Conservation (phyloP, 2,329 filamentous ascomycete species). For the Apiospora kogelbergensis region DNA sequence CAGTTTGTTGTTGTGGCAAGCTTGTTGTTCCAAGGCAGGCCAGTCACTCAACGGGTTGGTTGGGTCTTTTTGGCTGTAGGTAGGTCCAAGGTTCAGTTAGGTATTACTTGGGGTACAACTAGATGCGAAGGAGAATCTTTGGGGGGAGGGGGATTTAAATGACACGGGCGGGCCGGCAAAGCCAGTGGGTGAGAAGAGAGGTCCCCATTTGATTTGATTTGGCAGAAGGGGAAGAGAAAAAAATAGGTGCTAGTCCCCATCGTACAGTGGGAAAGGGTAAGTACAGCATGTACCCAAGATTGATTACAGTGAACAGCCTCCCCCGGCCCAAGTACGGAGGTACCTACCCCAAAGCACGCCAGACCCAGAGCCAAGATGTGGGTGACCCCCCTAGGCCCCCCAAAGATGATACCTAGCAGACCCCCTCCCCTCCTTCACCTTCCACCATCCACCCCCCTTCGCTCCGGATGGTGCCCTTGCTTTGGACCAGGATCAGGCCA, state of each 20-base stretch:
- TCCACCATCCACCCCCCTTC: conserved; percentile 9
- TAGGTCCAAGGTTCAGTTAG: conserved; percentile 1
- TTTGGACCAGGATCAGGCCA: conserved; percentile 12
- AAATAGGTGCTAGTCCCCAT: conserved; percentile 9
- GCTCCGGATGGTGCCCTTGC: conserved; percentile 16
- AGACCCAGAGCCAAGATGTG: conserved; percentile 13
- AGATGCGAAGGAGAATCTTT: conserved; percentile 30
- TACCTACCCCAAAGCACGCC: conserved; percentile 13
- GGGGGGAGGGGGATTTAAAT: conserved; percentile 35
- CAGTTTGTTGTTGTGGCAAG: background rate
- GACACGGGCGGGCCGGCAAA: conserved; percentile 30
- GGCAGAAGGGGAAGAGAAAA: conserved; percentile 16
- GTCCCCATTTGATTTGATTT: conserved; percentile 3
- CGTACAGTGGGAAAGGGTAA: background rate
- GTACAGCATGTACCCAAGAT: conserved; percentile 9
- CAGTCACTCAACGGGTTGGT: conserved; percentile 2
- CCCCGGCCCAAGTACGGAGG: conserved; percentile 10
- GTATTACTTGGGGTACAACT: conserved; percentile 25
- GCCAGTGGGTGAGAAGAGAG: conserved; percentile 4
- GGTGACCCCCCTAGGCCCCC: conserved; percentile 13
- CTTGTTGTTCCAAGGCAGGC: background rate
- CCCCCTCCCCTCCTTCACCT: conserved; percentile 5
- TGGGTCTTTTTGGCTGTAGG: background rate
- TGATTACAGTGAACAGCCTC: conserved; percentile 8
- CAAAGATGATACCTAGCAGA: conserved; percentile 12